Evolutionary conservation across 768 basidiomycete species (phyloP).

Genomic region (Lentinula guzmanii): DNA sequence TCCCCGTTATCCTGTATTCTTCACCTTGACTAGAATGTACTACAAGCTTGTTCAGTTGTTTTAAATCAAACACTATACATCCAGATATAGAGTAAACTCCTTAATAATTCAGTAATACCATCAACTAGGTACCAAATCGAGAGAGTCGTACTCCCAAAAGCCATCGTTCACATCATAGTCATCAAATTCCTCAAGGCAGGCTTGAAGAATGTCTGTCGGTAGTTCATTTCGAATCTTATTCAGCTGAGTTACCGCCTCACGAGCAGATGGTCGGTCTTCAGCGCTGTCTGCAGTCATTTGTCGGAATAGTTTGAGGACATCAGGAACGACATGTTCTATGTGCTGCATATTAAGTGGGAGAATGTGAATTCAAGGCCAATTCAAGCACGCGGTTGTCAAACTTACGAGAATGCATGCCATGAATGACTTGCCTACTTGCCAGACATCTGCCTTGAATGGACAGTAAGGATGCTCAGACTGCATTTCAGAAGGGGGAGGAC

Average conservation of each 20-base stretch:
- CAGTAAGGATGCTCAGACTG: neutral
- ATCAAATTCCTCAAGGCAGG: neutral
- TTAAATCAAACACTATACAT: no score
- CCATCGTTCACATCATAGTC: no score
- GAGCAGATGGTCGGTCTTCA: neutral
- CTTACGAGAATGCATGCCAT: neutral
- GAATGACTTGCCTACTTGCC: conserved; percentile 7
- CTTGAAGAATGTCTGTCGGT: neutral
- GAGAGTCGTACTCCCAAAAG: no score
- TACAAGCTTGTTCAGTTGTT: no score
- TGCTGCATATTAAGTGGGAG: neutral
- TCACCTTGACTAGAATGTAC: no score
- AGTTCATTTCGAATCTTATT: neutral
- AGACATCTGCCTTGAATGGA: conserved; percentile 9
- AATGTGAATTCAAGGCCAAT: no score
- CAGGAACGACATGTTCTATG: neutral
- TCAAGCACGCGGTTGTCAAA: no score
- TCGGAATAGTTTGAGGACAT: neutral
- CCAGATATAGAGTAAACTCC: no score
- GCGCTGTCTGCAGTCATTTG: neutral
- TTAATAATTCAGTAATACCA: no score
- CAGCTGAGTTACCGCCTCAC: neutral
- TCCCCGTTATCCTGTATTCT: no score
- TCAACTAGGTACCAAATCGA: no score
- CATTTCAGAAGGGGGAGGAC: conserved; percentile 1